Percentiles rank a stretch among this genome's conserved stretches.
phyloP scores from a whole-genome alignment of 1,284 basidiomycete species.

The Austroboletus niveus region DNA sequence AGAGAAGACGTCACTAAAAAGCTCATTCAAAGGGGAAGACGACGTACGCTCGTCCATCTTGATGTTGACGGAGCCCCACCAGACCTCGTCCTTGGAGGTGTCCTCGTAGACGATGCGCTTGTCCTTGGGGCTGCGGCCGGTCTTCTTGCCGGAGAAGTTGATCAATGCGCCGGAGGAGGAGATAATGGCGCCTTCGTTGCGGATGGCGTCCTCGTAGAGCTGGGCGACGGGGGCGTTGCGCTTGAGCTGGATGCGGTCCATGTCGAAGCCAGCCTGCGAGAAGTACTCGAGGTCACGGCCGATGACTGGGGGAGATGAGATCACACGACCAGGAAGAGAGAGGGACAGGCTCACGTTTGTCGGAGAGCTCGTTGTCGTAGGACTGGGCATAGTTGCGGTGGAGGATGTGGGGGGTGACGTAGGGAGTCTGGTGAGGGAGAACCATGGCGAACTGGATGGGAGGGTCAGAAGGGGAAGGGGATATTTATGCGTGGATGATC shows the following conservation, averaged over 20 bases:
- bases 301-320: constrained; percentile 54
- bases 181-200: constrained; percentile 98
- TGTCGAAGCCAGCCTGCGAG: constrained; percentile 99
- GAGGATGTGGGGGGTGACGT: constrained; percentile 81
- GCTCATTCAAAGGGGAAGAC: background rate
- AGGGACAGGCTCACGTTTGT: constrained; percentile 46
- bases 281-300: constrained; percentile 95
- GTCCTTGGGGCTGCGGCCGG: constrained; percentile 97
- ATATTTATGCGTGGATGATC: constrained; percentile 25
- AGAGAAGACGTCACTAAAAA: background rate
- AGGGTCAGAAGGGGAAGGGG: constrained; percentile 10
- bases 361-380: constrained; percentile 58
- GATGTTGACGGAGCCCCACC: constrained; percentile 99
- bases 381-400: constrained; percentile 79
- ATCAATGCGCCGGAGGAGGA: constrained; percentile 95
- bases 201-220: constrained; percentile 98
- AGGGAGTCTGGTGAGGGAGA: constrained; percentile 66
- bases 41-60: constrained; percentile 94
- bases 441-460: constrained; percentile 44
- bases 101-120: constrained; percentile 99
- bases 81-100: constrained; percentile 95
- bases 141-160: constrained; percentile 99
- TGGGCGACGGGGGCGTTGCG: constrained; percentile 95
- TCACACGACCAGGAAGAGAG: background rate
- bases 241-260: constrained; percentile 85